Base-by-base conservation (phyloP, 306 rosid species). In the Acmispon strigosus region DNA sequence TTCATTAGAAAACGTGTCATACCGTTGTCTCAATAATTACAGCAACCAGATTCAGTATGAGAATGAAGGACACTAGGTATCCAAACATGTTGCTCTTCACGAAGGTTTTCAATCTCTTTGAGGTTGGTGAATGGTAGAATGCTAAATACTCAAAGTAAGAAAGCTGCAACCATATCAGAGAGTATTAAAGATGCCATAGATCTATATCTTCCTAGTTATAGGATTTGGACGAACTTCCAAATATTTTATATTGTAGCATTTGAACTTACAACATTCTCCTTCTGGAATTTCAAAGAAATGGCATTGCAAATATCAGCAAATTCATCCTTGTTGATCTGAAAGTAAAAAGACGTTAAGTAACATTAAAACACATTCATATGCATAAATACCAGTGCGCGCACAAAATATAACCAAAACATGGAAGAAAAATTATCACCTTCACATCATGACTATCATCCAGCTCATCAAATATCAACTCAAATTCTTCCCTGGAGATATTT, bases 1-100 rank as follows among this genome's bases (percentile, higher is more conserved):
- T 71, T 39, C 37, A 55, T 42, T 59, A 18, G 22, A 73, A 57
- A 72, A 74, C 41, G 72, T 66, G 80, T 16, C 90, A 60, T 91
- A 94, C 99, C 86, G 95, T 91, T 74, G 99, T 94, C 92, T 94
- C 99, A 58, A 86, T 77, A 58, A 94, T 77, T 78, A 94, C 99
- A 29, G 99, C 87, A 82, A 60, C 57, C 63, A 94, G 75, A 74
- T 94, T 94, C 66, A 94, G 51, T 39, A 94, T 11, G 47, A 94
- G 97, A 67, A 94, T 59, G 82, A 76, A 87, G 76, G 99, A 91
- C 80, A 94, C 67, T 62, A 87, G 62, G 86, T 91, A 94, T 84
- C 95, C 97, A 75, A 94, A 94, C 83, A 56, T 84, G 56, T 91
- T 79, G 78, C 83, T 83, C 85, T 76, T 87, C 69, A 91, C 80